phyloP scores from a whole-genome alignment of 768 basidiomycete genomes.

The Pulveroboletus sp. region DNA sequence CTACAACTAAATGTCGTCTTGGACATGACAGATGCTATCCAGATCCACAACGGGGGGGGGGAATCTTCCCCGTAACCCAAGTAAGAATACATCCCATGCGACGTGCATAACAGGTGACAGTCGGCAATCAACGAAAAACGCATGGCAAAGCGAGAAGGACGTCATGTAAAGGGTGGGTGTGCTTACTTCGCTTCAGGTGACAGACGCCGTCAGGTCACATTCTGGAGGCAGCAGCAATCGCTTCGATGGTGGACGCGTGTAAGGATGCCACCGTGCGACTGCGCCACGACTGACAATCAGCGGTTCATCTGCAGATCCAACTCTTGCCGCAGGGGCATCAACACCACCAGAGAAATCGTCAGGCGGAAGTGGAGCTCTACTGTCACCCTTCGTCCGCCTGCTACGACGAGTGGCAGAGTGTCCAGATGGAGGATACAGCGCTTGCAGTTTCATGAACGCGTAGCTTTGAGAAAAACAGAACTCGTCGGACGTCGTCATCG shows the following conservation, averaged over 20 bases:
- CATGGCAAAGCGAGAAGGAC: neutral
- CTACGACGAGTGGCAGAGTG: neutral
- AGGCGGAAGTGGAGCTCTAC: constrained; percentile 8
- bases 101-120: neutral
- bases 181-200: neutral
- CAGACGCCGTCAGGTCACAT: neutral
- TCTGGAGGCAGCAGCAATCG: constrained; percentile 19
- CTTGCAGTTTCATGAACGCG: neutral
- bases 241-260: constrained; percentile 12
- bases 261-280: constrained; percentile 15
- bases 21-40: neutral
- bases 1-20: neutral
- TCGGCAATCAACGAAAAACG: neutral
- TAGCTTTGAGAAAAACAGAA: neutral
- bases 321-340: neutral
- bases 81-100: neutral
- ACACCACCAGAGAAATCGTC: constrained; percentile 12
- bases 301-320: constrained; percentile 14
- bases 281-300: constrained; percentile 1
- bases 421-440: neutral
- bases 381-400: constrained; percentile 7
- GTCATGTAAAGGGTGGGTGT: neutral
- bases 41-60: neutral
- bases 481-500: constrained; percentile 12
- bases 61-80: neutral